These are phyloP conservation scores for Fraxinus paxiana DNA, from an alignment of 305 asterid genomes.

Conservation along the genomic window DNA sequence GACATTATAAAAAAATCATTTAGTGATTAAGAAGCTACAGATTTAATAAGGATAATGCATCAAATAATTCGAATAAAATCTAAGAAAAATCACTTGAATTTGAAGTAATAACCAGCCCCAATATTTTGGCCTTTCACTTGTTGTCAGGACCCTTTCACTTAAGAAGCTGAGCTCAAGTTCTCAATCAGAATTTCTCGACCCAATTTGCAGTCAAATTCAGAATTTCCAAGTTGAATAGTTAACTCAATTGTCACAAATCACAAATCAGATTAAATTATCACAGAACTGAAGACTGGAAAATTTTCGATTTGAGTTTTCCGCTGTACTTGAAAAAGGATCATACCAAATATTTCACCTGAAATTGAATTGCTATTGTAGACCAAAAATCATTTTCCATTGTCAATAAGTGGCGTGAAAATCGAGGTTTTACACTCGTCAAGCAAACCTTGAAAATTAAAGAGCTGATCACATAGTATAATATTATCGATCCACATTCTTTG, in stretches of 20 bases:
- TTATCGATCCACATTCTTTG: neutral
- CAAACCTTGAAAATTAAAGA: neutral
- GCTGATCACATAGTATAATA: conserved; percentile 25
- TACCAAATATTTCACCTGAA: neutral
- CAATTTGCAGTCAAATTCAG: neutral
- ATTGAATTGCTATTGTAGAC: neutral
- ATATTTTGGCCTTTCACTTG: neutral
- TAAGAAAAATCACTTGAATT: conserved; percentile 14
- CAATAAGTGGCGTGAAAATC: neutral
- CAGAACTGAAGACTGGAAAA: neutral
- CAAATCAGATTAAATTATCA: neutral
- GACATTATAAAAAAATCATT: conserved; percentile 1
- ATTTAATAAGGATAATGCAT: neutral
- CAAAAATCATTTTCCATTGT: neutral
- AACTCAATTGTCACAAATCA: conserved; percentile 5
- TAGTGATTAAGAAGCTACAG: neutral
- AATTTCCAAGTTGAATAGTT: conserved; percentile 3
- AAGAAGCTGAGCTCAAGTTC: conserved; percentile 7
- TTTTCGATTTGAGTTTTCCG: neutral
- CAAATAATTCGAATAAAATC: neutral
- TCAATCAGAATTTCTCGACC: conserved; percentile 1
- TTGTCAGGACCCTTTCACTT: neutral
- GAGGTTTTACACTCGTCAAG: conserved; percentile 13
- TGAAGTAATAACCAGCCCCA: conserved; percentile 4
- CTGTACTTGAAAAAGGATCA: conserved; percentile 1